phyloP scores from a whole-genome alignment of 23 red algal species.

The Gracilaria gracilis region DNA sequence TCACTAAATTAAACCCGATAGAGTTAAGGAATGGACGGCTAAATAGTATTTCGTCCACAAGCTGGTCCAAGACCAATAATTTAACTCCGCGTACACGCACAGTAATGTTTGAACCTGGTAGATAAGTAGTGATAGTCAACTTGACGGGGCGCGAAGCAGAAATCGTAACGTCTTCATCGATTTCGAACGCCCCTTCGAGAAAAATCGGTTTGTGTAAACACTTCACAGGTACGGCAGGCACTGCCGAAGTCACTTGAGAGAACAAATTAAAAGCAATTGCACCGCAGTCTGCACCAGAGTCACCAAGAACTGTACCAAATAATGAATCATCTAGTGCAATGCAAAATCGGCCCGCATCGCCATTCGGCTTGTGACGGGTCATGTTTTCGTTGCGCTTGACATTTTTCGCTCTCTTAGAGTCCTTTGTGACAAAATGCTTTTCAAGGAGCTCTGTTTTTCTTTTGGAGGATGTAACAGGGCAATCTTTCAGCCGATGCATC shows the following conservation, averaged over 20 bases:
- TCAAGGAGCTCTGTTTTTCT: slow-evolving; percentile 20
- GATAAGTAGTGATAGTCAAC: neutral
- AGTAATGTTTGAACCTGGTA: neutral
- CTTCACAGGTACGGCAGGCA: neutral
- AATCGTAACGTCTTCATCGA: neutral
- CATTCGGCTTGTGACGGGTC: neutral
- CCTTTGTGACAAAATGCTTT: slow-evolving; percentile 29
- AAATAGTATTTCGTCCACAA: slow-evolving; percentile 27
- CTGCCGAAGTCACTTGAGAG: neutral
- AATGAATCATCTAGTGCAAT: slow-evolving; percentile 5
- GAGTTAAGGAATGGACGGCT: slow-evolving; percentile 29
- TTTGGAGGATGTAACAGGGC: neutral
- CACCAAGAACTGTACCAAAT: neutral
- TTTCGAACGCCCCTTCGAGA: neutral
- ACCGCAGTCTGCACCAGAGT: slow-evolving; percentile 18
- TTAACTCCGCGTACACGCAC: slow-evolving; percentile 7
- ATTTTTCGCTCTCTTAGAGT: neutral
- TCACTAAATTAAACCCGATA: slow-evolving; percentile 24
- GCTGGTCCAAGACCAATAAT: neutral
- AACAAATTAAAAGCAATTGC: neutral
- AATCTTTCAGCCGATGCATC: slow-evolving; percentile 24
- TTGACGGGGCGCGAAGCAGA: neutral
- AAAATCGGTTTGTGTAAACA: neutral
- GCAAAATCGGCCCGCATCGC: neutral
- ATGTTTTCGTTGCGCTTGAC: neutral